Evolutionary conservation across 805 yeast species (phyloP).

Genomic region (Debaryomyces maramus): DNA sequence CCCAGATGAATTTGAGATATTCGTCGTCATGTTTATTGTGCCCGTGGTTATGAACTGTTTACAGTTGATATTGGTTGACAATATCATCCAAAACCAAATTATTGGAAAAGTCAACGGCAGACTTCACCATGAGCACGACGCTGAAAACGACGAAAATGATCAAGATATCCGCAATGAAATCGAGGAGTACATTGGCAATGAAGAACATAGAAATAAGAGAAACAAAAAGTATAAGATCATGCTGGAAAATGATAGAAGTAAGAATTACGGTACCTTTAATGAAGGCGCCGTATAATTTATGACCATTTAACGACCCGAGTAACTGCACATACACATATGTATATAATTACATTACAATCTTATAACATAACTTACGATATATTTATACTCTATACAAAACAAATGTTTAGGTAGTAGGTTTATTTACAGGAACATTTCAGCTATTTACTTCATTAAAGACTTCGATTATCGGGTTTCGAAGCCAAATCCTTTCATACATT

Average conservation of each 20-base stretch:
- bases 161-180: neutral
- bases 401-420: too few species aligned
- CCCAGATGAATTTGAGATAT: constrained; percentile 76
- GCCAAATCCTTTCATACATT: constrained; percentile 91
- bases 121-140: constrained; percentile 15
- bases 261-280: constrained; percentile 6
- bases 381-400: too few species aligned
- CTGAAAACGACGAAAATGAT: constrained; percentile 8
- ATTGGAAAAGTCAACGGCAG: constrained; percentile 33
- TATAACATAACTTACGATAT: too few species aligned
- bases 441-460: too few species aligned
- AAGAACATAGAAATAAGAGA: neutral
- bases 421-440: too few species aligned
- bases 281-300: too few species aligned
- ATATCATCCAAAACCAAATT: constrained; percentile 60
- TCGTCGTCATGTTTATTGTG: constrained; percentile 80
- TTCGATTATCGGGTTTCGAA: constrained; percentile 48
- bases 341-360: too few species aligned
- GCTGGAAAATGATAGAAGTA: neutral
- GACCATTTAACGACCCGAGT: too few species aligned
- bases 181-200: neutral
- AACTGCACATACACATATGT: too few species aligned
- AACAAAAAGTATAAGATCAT: neutral
- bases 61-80: constrained; percentile 72
- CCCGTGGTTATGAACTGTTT: constrained; percentile 73